phyloP scores from a whole-genome alignment of 78 protist species.

The Dictyostelium intermedium region DNA sequence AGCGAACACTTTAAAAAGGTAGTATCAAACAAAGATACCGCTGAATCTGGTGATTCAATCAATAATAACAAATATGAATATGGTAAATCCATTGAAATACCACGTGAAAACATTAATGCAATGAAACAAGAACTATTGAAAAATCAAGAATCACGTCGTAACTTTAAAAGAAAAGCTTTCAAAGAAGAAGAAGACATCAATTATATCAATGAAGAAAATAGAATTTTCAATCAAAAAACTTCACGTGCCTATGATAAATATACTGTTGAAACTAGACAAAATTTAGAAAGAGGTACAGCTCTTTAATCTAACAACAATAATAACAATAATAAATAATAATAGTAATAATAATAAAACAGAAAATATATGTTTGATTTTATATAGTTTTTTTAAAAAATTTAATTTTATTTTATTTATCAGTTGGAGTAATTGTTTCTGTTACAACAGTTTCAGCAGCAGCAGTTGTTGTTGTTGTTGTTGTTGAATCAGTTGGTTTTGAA shows the following conservation, averaged over 20 bases:
- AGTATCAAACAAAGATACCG: neutral
- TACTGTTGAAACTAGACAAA: slow-evolving; percentile 88
- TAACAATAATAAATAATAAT: neutral
- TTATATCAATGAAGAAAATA: slow-evolving; percentile 90
- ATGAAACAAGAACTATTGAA: slow-evolving; percentile 69
- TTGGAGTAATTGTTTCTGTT: neutral
- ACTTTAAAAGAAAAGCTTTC: slow-evolving; percentile 61
- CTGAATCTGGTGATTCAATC: neutral
- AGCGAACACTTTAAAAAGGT: slow-evolving; percentile 34
- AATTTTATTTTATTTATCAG: too few species aligned
- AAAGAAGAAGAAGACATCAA: slow-evolving; percentile 81
- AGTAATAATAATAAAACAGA: too few species aligned
- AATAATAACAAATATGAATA: neutral
- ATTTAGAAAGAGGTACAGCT: slow-evolving; percentile 93
- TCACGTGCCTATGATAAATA: slow-evolving; percentile 82
- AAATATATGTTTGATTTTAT: too few species aligned
- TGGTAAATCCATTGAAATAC: slow-evolving; percentile 27
- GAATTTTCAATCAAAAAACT: slow-evolving; percentile 81
- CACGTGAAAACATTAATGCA: slow-evolving; percentile 47
- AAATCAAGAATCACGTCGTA: slow-evolving; percentile 8
- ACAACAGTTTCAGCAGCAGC: too few species aligned
- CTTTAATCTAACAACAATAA: neutral
- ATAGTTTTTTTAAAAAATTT: too few species aligned
- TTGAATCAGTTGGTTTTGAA: neutral
- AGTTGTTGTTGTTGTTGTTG: neutral